Evolutionary conservation across 2,329 filamentous ascomycete species (phyloP).

Genomic region (Pyrenophora seminiperda): DNA sequence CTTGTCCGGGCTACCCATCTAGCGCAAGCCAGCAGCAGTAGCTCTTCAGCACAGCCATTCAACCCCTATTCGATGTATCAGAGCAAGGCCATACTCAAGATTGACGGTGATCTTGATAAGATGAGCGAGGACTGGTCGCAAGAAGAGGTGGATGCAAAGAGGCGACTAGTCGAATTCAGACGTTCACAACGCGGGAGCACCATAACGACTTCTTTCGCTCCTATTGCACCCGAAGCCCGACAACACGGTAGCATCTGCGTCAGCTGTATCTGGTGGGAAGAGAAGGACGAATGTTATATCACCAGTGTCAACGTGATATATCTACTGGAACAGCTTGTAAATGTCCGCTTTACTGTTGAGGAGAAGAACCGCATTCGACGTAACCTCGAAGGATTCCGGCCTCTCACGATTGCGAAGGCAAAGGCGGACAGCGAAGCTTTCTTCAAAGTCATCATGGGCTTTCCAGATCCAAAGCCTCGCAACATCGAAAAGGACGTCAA

Average conservation of each 20-base stretch:
- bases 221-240: constrained; percentile 78
- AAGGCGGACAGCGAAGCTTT: constrained; percentile 94
- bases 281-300: constrained; percentile 87
- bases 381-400: constrained; percentile 93
- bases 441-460: constrained; percentile 99
- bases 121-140: constrained; percentile 85
- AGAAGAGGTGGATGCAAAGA: constrained; percentile 78
- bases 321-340: constrained; percentile 89
- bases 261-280: constrained; percentile 96
- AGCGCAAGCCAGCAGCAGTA: constrained; percentile 55
- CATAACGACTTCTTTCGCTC: constrained; percentile 78
- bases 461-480: constrained; percentile 89
- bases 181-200: constrained; percentile 81
- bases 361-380: constrained; percentile 98
- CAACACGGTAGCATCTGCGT: constrained; percentile 87
- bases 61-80: constrained; percentile 83
- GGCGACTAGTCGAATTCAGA: constrained; percentile 86
- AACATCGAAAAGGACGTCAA: constrained; percentile 99
- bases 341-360: constrained; percentile 86
- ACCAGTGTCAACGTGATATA: constrained; percentile 97
- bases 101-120: constrained; percentile 79
- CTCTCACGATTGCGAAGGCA: constrained; percentile 89
- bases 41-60: constrained; percentile 56
- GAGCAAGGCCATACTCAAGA: constrained; percentile 78
- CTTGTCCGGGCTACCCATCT: constrained; percentile 72